These are phyloP conservation scores for Beauveria bassiana DNA, from an alignment of 2,329 filamentous ascomycete species.

Conservation along the genomic window DNA sequence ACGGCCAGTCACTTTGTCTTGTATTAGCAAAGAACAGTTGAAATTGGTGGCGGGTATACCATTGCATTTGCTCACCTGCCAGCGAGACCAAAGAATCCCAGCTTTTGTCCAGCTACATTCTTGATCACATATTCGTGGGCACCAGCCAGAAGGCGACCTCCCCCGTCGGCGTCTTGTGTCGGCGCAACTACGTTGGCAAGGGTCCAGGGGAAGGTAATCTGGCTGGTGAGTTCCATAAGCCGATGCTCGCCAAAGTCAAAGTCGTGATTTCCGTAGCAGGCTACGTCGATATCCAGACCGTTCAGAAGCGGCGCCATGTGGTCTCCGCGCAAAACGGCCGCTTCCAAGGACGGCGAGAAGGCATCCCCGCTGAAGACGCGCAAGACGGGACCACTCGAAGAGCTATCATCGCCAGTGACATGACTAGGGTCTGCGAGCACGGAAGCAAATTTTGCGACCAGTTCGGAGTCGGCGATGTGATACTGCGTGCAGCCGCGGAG, in stretches of 20 bases:
- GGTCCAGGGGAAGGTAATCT: slow-evolving; percentile 12
- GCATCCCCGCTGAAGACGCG: slow-evolving; percentile 15
- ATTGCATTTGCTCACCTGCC: slow-evolving; percentile 2
- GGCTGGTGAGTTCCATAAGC: slow-evolving; percentile 3
- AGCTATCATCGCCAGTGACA: neutral
- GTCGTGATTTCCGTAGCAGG: slow-evolving; percentile 14
- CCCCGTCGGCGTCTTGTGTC: neutral
- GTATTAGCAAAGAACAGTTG: neutral
- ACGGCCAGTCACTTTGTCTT: slow-evolving; percentile 13
- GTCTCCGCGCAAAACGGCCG: slow-evolving; percentile 11
- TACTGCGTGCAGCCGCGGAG: slow-evolving; percentile 1
- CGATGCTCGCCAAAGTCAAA: slow-evolving; percentile 13
- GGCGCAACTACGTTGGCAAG: slow-evolving; percentile 12
- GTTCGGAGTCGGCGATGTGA: slow-evolving; percentile 9
- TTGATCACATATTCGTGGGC: slow-evolving; percentile 4
- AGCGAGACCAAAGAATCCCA: slow-evolving; percentile 14
- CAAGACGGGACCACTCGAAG: neutral
- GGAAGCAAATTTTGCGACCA: slow-evolving; percentile 11
- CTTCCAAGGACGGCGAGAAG: slow-evolving; percentile 14
- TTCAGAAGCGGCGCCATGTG: slow-evolving; percentile 13
- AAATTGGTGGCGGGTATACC: neutral
- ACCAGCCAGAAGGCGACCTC: slow-evolving; percentile 8
- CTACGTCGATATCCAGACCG: slow-evolving; percentile 9
- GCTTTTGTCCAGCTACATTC: slow-evolving; percentile 1
- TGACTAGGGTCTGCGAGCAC: neutral